phyloP scores from a whole-genome alignment of 2,329 filamentous ascomycete species.

The Pyrenophora graminea region DNA sequence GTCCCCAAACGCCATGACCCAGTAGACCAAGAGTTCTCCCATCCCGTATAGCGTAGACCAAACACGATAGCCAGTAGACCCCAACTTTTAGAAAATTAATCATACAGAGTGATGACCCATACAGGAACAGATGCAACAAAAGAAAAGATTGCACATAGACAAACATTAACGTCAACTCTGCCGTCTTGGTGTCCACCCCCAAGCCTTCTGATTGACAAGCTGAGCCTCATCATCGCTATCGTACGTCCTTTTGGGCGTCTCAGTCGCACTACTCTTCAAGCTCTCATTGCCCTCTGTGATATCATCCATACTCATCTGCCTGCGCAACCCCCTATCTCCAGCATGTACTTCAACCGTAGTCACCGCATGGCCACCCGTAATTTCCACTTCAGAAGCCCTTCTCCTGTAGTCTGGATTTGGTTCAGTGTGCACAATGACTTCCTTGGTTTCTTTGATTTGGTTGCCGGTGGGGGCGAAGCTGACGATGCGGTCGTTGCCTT shows the following conservation, averaged over 20 bases:
- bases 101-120: too few species aligned
- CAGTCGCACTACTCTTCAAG: constrained; percentile 18
- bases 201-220: constrained; percentile 18
- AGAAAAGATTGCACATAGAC: neutral
- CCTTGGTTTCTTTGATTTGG: constrained; percentile 40
- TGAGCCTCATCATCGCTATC: constrained; percentile 34
- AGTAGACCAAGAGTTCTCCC: too few species aligned
- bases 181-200: constrained; percentile 10
- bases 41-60: too few species aligned
- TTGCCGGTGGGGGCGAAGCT: constrained; percentile 32
- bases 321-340: constrained; percentile 13
- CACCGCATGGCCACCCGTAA: constrained; percentile 7
- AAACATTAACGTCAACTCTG: neutral
- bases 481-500: constrained; percentile 15
- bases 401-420: constrained; percentile 26
- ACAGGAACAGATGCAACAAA: neutral
- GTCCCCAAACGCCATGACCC: too few species aligned
- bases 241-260: constrained; percentile 15
- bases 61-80: too few species aligned
- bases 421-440: constrained; percentile 31
- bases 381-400: constrained; percentile 15
- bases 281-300: constrained; percentile 30
- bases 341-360: constrained; percentile 8
- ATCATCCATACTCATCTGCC: constrained; percentile 29
- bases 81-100: too few species aligned